Evolutionary conservation across 163 green algal species (phyloP).

Genomic region (Scenedesmus sp.): DNA sequence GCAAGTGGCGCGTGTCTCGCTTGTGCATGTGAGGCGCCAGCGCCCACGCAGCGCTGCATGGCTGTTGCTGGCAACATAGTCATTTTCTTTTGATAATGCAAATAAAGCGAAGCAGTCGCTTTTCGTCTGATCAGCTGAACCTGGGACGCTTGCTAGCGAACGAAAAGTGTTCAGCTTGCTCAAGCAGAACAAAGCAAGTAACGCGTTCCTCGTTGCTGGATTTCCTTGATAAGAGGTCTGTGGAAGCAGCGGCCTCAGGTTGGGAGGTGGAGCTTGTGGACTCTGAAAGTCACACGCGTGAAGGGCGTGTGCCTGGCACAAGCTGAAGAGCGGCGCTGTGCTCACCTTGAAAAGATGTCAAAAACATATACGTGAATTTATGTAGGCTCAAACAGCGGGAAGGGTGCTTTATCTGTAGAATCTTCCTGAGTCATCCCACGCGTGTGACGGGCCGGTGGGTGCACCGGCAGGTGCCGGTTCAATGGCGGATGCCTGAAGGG

Average conservation of each 20-base stretch:
- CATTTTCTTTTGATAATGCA: not conserved
- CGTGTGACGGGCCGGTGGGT: not conserved
- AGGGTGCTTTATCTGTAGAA: not conserved
- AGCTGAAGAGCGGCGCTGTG: not conserved
- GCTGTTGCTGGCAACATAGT: not conserved
- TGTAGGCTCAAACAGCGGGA: not conserved
- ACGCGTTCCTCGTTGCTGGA: not conserved
- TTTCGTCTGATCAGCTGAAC: not conserved
- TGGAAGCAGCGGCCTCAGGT: not conserved
- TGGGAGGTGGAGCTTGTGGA: not conserved
- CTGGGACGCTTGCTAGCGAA: not conserved
- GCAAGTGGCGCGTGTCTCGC: not conserved
- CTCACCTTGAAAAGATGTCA: not conserved
- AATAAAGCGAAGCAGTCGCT: not conserved
- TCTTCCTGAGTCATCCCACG: not conserved
- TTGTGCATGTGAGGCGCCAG: not conserved
- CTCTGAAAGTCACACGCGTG: not conserved
- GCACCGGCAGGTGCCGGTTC: not conserved
- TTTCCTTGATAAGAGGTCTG: not conserved
- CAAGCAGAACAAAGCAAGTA: not conserved
- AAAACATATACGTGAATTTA: not conserved
- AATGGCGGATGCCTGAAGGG: too few species aligned
- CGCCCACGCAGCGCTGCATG: not conserved
- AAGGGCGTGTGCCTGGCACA: not conserved
- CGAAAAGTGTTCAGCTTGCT: not conserved